Percentiles rank a stretch among this genome's conserved stretches.
These are phyloP conservation scores for Solanum arcanum DNA, from an alignment of 257 asterid species.

Conservation along the genomic window DNA sequence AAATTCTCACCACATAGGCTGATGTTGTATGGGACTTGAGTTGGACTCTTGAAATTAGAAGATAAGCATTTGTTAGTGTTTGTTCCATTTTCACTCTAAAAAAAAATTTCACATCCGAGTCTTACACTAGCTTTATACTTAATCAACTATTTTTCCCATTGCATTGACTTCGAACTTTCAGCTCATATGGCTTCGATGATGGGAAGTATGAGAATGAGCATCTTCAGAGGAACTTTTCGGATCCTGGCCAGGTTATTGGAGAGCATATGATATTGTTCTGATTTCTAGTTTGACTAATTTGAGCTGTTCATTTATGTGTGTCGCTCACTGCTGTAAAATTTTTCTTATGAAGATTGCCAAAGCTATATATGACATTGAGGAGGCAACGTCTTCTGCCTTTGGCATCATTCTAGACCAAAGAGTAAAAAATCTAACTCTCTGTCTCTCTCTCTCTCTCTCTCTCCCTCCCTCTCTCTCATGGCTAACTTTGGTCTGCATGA, in stretches of 20 bases:
- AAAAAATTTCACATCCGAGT: background rate
- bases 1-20: background rate
- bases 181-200: constrained; percentile 72
- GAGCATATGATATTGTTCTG: background rate
- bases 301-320: background rate
- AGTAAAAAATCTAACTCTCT: constrained; percentile 23
- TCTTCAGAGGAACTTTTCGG: constrained; percentile 45
- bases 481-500: background rate
- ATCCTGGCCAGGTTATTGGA: constrained; percentile 57
- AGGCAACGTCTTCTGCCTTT: constrained; percentile 75
- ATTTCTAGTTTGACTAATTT: background rate
- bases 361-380: constrained; percentile 88
- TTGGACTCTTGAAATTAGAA: background rate
- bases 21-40: background rate
- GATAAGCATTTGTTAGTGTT: background rate
- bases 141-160: background rate
- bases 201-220: constrained; percentile 70
- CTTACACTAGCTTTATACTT: background rate
- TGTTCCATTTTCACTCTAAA: background rate
- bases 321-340: constrained; percentile 14
- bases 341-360: constrained; percentile 51
- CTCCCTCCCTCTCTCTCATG: background rate
- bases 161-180: constrained; percentile 12
- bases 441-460: background rate
- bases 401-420: constrained; percentile 61